Evolutionary conservation across 2,329 filamentous ascomycete genomes (phyloP).

Genomic region (Immersiporthe knoxdaviesiana): DNA sequence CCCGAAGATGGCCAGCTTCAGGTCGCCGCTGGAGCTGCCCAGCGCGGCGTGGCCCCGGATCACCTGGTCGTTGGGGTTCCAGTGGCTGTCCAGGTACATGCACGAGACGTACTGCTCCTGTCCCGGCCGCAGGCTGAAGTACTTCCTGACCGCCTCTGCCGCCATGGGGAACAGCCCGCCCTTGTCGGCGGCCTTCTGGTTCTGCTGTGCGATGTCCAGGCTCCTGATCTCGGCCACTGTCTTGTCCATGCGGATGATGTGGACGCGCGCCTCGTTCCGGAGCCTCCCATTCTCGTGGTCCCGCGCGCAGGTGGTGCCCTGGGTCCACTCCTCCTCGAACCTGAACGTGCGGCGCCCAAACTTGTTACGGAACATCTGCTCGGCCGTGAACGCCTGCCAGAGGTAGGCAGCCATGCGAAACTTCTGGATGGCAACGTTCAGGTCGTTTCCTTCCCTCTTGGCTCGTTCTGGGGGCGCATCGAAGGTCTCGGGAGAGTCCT

Average conservation of each 20-base stretch:
- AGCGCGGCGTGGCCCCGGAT: conserved; percentile 82
- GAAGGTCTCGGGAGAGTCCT: conserved; percentile 84
- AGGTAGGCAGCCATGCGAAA: conserved; percentile 94
- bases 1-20: conserved; percentile 87
- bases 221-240: conserved; percentile 83
- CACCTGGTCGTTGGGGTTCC: conserved; percentile 72
- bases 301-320: conserved; percentile 75
- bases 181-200: conserved; percentile 68
- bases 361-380: conserved; percentile 91
- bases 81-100: conserved; percentile 84
- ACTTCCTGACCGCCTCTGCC: conserved; percentile 72
- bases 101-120: conserved; percentile 90
- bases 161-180: conserved; percentile 78
- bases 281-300: conserved; percentile 73
- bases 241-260: conserved; percentile 80
- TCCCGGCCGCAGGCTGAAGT: conserved; percentile 74
- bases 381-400: conserved; percentile 96
- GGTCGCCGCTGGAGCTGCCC: conserved; percentile 71
- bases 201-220: conserved; percentile 77
- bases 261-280: conserved; percentile 89
- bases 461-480: conserved; percentile 78
- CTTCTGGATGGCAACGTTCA: conserved; percentile 83
- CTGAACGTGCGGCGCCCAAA: conserved; percentile 85
- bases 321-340: conserved; percentile 94
- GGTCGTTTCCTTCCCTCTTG: conserved; percentile 78